Percentiles rank a stretch among this genome's conserved stretches.
Evolutionary conservation across 192 early-diverging fungal genomes (phyloP).

Genomic region (Coemansia sp.): DNA sequence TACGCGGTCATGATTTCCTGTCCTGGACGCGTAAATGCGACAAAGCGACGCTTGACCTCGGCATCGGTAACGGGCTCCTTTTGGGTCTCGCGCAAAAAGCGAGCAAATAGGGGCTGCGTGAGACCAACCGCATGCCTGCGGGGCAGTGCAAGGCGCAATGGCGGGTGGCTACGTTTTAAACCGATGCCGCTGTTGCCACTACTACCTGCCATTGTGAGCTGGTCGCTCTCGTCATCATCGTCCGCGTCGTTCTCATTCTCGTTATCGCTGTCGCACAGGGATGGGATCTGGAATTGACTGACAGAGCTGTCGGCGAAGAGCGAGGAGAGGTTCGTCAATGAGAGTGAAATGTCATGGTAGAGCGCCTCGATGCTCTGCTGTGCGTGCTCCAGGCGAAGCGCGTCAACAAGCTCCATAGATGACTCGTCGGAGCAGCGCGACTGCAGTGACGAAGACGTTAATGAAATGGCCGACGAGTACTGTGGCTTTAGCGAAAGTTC

Average conservation of each 20-base stretch:
- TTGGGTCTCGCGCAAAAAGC: conserved; percentile 48
- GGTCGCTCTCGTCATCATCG: conserved; percentile 20
- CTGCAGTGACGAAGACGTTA: not conserved
- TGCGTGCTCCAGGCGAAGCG: conserved; percentile 23
- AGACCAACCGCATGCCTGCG: conserved; percentile 28
- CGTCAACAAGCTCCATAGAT: conserved; percentile 18
- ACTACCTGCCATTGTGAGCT: conserved; percentile 16
- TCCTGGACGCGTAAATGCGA: conserved; percentile 27
- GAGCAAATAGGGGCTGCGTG: conserved; percentile 39
- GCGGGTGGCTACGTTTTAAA: not conserved
- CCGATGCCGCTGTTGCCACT: not conserved
- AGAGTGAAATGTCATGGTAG: conserved; percentile 36
- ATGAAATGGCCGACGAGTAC: conserved; percentile 4
- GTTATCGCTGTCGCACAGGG: conserved; percentile 7
- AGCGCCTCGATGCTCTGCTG: conserved; percentile 37
- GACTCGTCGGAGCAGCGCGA: conserved; percentile 14
- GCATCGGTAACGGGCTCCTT: conserved; percentile 34
- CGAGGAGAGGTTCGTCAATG: conserved; percentile 13
- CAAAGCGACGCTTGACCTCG: conserved; percentile 30
- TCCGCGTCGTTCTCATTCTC: conserved; percentile 14
- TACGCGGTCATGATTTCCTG: conserved; percentile 39
- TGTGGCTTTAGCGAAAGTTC: conserved; percentile 9
- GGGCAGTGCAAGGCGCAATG: conserved; percentile 35
- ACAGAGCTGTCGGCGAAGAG: not conserved
- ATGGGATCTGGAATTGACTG: not conserved